phyloP scores from a whole-genome alignment of 2,329 filamentous ascomycete genomes.

The Diaporthe vexans region DNA sequence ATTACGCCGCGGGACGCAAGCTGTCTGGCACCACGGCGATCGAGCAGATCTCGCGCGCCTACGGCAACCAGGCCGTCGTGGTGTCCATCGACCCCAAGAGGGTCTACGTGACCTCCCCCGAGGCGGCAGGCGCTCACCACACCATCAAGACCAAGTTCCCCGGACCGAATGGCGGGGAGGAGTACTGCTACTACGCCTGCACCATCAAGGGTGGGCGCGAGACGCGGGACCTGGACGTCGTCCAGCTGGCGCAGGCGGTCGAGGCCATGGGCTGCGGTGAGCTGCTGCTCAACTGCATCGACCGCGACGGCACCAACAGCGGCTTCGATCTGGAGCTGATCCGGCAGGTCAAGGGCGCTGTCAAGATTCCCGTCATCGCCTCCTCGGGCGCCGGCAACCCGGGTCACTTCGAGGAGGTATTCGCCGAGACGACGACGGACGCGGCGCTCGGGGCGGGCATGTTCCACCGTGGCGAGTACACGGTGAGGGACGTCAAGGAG shows the following conservation, averaged over 20 bases:
- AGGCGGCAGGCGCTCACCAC: conserved; percentile 74
- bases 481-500: conserved; percentile 93
- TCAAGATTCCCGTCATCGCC: conserved; percentile 95
- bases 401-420: conserved; percentile 91
- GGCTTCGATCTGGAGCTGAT: conserved; percentile 97
- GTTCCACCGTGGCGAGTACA: conserved; percentile 97
- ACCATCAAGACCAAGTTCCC: conserved; percentile 78
- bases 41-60: conserved; percentile 92
- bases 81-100: conserved; percentile 95
- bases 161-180: conserved; percentile 84
- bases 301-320: conserved; percentile 93
- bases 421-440: conserved; percentile 86
- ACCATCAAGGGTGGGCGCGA: conserved; percentile 96
- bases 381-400: conserved; percentile 93
- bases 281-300: conserved; percentile 96
- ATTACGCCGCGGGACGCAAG: conserved; percentile 78
- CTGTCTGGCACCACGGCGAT: conserved; percentile 89
- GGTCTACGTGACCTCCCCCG: conserved; percentile 77
- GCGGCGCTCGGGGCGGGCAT: conserved; percentile 96
- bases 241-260: conserved; percentile 88
- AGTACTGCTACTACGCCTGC: conserved; percentile 96
- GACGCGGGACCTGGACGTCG: conserved; percentile 92
- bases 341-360: conserved; percentile 84
- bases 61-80: conserved; percentile 97
- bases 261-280: conserved; percentile 97